phyloP scores from a whole-genome alignment of 2,329 filamentous ascomycete genomes.

The Didymella pomorum region DNA sequence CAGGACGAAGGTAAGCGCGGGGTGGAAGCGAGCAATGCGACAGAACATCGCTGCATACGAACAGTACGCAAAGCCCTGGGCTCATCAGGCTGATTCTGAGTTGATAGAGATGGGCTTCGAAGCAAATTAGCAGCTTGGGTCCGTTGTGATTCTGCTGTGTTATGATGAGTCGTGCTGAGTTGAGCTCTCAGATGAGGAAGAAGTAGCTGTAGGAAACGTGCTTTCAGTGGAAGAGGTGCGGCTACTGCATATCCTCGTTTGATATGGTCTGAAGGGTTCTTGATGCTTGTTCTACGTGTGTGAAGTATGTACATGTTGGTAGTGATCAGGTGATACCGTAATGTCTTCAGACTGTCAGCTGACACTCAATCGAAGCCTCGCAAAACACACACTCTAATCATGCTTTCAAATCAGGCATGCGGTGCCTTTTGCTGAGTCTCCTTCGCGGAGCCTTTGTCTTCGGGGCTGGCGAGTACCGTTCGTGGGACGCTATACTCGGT shows the following conservation, averaged over 20 bases:
- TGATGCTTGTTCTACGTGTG: not conserved
- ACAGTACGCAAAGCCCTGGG: too few relatives aligned
- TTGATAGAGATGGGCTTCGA: not conserved
- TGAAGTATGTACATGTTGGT: slow-evolving; percentile 6
- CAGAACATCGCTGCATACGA: too few relatives aligned
- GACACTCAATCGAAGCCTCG: not conserved
- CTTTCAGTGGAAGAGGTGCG: not conserved
- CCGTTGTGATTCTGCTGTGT: not conserved
- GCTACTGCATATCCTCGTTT: not conserved
- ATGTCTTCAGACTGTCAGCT: not conserved
- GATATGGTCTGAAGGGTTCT: not conserved
- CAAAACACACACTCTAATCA: slow-evolving; percentile 3
- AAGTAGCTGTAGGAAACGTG: not conserved
- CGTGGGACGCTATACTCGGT: slow-evolving; percentile 22
- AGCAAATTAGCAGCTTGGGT: not conserved
- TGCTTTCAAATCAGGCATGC: slow-evolving; percentile 24
- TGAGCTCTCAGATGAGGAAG: too few relatives aligned
- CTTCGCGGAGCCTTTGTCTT: slow-evolving; percentile 23
- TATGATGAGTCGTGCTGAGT: not conserved
- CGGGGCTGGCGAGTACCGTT: slow-evolving; percentile 8
- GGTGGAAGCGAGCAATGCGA: slow-evolving; percentile 19
- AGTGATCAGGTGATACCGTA: not conserved
- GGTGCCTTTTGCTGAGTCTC: slow-evolving; percentile 34
- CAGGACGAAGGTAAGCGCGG: slow-evolving; percentile 13
- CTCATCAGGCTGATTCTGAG: not conserved